phyloP scores from a whole-genome alignment of 805 yeast species.

The Scheffersomyces spartinae region DNA sequence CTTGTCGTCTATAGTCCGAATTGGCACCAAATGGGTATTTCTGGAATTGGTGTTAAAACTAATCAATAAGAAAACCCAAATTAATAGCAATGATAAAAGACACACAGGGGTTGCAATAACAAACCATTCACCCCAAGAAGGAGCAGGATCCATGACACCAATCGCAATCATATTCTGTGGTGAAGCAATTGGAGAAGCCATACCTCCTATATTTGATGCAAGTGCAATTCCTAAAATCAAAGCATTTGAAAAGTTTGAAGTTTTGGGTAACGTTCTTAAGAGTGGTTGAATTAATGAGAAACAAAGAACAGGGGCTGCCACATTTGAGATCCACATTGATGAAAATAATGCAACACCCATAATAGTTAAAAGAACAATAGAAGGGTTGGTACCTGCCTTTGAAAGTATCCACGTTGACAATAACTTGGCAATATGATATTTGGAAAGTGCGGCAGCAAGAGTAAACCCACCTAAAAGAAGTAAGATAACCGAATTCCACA shows the following conservation, averaged over 20 bases:
- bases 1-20: conserved; percentile 48
- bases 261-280: conserved; percentile 70
- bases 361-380: conserved; percentile 60
- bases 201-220: conserved; percentile 90
- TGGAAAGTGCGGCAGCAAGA: conserved; percentile 87
- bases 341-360: conserved; percentile 81
- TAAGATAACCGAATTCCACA: conserved; percentile 96
- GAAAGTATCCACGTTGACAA: conserved; percentile 74
- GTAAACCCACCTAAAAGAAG: conserved; percentile 88
- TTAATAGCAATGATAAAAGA: conserved; percentile 43
- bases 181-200: conserved; percentile 95
- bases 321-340: conserved; percentile 94
- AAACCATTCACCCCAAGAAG: conserved; percentile 92
- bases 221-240: conserved; percentile 84
- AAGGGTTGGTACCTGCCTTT: conserved; percentile 79
- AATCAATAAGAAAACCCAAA: conserved; percentile 64
- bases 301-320: conserved; percentile 93
- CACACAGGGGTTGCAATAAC: conserved; percentile 77
- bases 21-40: conserved; percentile 40
- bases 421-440: conserved; percentile 78
- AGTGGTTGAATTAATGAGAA: conserved; percentile 87
- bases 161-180: conserved; percentile 93
- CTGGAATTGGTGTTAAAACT: conserved; percentile 46
- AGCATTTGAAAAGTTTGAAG: conserved; percentile 70
- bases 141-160: conserved; percentile 74